A percentile compares a stretch with the other conserved stretches of the same genome.
Evolutionary conservation across 2,329 filamentous ascomycete species (phyloP).

Genomic region (Colletotrichum magnum): DNA sequence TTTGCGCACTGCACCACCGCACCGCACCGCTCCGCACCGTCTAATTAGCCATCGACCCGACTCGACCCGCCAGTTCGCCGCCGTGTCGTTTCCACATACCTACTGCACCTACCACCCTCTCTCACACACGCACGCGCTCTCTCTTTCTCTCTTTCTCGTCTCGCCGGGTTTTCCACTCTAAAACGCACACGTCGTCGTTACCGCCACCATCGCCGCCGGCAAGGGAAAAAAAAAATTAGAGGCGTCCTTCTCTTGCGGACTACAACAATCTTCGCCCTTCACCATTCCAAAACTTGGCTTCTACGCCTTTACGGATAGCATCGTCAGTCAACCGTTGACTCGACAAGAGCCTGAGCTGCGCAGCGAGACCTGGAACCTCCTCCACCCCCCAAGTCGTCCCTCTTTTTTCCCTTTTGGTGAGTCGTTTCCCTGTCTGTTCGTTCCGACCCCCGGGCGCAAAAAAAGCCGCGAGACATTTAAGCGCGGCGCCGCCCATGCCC

Average conservation of each 20-base stretch:
- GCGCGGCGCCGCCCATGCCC: constrained; percentile 39
- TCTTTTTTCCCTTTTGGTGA: constrained; percentile 41
- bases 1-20: background rate
- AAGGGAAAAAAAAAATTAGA: too few species aligned
- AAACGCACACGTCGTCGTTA: constrained; percentile 35
- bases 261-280: background rate
- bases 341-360: constrained; percentile 8
- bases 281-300: background rate
- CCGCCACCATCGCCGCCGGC: constrained; percentile 17
- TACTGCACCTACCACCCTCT: constrained; percentile 3
- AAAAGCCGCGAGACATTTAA: constrained; percentile 43
- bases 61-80: constrained; percentile 37
- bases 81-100: constrained; percentile 32
- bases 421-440: constrained; percentile 37
- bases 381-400: constrained; percentile 14
- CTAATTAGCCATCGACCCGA: constrained; percentile 31
- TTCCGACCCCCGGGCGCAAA: constrained; percentile 39
- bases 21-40: constrained; percentile 23
- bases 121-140: background rate
- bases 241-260: background rate
- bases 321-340: constrained; percentile 16
- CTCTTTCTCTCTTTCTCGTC: background rate
- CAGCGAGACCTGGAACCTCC: constrained; percentile 19
- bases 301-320: background rate
- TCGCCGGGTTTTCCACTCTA: constrained; percentile 16